Evolutionary conservation across 345 rosid species (phyloP), one percentile per base, ranked within the genome.

Genomic region (Iberis pinnata): DNA sequence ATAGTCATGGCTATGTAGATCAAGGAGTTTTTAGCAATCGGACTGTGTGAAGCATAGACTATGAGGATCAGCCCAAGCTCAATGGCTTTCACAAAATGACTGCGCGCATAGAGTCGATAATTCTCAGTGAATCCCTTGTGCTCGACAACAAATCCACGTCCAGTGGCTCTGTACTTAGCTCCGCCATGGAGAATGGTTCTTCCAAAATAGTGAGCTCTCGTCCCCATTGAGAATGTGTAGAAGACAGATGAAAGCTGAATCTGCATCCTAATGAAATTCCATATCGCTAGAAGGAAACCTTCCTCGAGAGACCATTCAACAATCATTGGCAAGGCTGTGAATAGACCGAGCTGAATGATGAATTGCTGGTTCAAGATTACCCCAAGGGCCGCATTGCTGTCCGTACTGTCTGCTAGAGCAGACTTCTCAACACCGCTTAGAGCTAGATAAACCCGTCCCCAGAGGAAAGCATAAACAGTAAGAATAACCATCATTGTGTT

Each of bases 151-250:
- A 32, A 32, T 32, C 37, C 37, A 32, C 97, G 97, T 25, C 97
- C 97, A 18, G 97, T 88, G 51, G 97, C 83, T 55, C 84, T 69
- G 56, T 88, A 88, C 75, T 82, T 88, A 52, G 97, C 95, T 68
- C 95, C 97, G 24, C 97, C 97, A 24, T 88, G 97, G 63, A 88
- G 90, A 61, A 88, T 76, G 41, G 97, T 88, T 67, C 88, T 77
- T 27, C 97, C 97, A 47, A 88, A 88, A 70, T 61, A 88, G 73
- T 88, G 95, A 46, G 80, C 71, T 19, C 73, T 80, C 25, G 97
- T 88, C 48, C 97, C 97, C 88, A 88, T 71, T 31, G 88, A 82
- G 70, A 88, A 88, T 2, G 97, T 80, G 81, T 67, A 84, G 54
- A 88, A 88, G 43, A 82, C 45, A 13, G 95, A 80, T 0, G 95